Base-by-base conservation (phyloP, 1,284 basidiomycete genomes). In the Microbotryum violaceum region DNA sequence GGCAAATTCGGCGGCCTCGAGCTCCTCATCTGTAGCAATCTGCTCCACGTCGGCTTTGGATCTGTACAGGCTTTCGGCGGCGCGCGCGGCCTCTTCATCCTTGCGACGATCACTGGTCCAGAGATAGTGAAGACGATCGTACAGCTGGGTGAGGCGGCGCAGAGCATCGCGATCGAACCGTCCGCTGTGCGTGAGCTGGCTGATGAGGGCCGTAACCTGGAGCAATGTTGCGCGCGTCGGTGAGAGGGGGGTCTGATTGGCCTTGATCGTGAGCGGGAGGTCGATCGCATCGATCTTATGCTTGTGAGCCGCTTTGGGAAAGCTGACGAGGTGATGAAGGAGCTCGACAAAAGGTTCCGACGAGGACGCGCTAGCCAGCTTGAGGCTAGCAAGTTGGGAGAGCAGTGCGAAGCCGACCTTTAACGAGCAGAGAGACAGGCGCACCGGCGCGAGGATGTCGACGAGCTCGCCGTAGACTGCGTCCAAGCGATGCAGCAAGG, bases 31-130 rank as follows among this genome's bases (percentile, higher is more conserved):
- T 14, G 81, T 82, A 12, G 82, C 76, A 29, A 81, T 80, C 31
- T 82, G 79, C 55, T 88, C 77, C 37, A 84, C 81, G 31, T 82
- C 76, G 59, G 80, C 80, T 49, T 82, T 85, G 58, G 81, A 80
- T 47, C 87, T 86, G 79, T 97, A 99, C 21, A 98, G 75, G 54
- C 88, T 88, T 37, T 83, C 82, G 0, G 84, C 81, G 44, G 84
- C 84, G 47, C 82, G 81, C 46, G 83, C 82, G 21, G 78, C 80
- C 66, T 88, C 82, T 50, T 83, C 81, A 64, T 86, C 84, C 62
- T 83, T 83, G 31, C 85, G 83, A 48, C 85, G 83, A 71, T 96
- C 88, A 44, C 87, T 83, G 42, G 84, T 80, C 93, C 93, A 97
- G 9, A 94, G 80, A 23, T 84, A 81, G 60, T 85, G 82, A 1